These are phyloP conservation scores for Beauveria australis DNA, from an alignment of 2,329 filamentous ascomycete genomes.

Conservation along the genomic window DNA sequence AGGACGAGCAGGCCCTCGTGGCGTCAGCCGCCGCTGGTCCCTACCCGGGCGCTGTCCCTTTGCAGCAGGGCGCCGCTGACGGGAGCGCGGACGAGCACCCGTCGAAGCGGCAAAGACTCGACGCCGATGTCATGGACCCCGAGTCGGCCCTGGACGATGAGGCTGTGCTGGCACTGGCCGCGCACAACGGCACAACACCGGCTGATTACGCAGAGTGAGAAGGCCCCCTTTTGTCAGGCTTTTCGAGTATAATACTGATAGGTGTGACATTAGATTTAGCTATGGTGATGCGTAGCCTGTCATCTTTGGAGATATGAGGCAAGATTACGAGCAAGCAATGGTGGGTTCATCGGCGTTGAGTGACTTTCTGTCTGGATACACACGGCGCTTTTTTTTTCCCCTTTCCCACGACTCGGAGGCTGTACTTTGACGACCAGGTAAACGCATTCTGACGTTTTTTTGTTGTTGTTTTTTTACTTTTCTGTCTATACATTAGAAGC, in stretches of 20 bases:
- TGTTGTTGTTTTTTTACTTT: background rate
- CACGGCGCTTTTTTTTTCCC: background rate
- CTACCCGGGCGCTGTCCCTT: background rate
- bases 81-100: constrained; percentile 22
- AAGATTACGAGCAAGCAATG: background rate
- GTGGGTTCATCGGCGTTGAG: background rate
- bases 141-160: constrained; percentile 36
- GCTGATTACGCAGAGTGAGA: constrained; percentile 36
- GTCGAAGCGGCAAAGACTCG: constrained; percentile 33
- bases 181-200: constrained; percentile 32
- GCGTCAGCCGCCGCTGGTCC: background rate
- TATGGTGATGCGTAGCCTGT: constrained; percentile 31
- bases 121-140: constrained; percentile 23
- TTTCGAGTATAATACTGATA: constrained; percentile 6
- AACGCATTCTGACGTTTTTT: background rate
- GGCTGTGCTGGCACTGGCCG: constrained; percentile 39
- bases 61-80: background rate
- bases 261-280: constrained; percentile 24
- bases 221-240: background rate
- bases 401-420: background rate
- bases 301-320: background rate
- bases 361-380: background rate
- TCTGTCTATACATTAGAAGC: background rate
- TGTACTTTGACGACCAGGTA: background rate
- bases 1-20: constrained; percentile 3